Conservation (phyloP, 768 basidiomycete species). For the Kwoniella dendrophila region DNA sequence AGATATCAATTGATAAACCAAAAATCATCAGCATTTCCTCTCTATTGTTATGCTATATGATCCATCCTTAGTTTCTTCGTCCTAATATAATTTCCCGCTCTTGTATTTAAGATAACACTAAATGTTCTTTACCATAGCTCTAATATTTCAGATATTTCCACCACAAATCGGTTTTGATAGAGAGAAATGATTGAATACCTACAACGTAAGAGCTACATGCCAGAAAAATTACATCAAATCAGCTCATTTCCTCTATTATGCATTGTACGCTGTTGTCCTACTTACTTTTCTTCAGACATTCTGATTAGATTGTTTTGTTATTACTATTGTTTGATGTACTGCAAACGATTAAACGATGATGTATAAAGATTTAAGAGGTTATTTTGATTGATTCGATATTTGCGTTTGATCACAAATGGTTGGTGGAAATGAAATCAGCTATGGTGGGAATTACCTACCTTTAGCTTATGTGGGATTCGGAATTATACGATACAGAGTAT, state of each 20-base stretch:
- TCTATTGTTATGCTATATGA: background rate
- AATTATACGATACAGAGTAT: conserved; percentile 9
- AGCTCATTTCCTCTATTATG: background rate
- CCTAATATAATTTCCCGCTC: too few species aligned
- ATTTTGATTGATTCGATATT: too few species aligned
- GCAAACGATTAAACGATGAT: background rate
- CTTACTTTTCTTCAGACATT: conserved; percentile 45
- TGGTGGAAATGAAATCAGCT: background rate
- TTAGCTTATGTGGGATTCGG: background rate
- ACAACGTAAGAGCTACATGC: conserved; percentile 50
- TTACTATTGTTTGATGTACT: conserved; percentile 7
- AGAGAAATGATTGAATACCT: too few species aligned
- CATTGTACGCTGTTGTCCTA: background rate
- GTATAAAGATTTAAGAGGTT: background rate
- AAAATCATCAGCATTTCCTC: background rate
- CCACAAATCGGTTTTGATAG: too few species aligned
- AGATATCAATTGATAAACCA: background rate
- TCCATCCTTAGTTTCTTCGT: too few species aligned
- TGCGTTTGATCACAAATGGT: conserved; percentile 1
- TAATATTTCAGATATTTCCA: too few species aligned
- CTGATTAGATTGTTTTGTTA: conserved; percentile 7
- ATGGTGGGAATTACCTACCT: background rate
- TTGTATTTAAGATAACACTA: too few species aligned
- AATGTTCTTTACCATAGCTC: too few species aligned
- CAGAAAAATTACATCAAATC: too few species aligned